phyloP scores from a whole-genome alignment of 345 rosid species.

The Ailanthus altissimus region DNA sequence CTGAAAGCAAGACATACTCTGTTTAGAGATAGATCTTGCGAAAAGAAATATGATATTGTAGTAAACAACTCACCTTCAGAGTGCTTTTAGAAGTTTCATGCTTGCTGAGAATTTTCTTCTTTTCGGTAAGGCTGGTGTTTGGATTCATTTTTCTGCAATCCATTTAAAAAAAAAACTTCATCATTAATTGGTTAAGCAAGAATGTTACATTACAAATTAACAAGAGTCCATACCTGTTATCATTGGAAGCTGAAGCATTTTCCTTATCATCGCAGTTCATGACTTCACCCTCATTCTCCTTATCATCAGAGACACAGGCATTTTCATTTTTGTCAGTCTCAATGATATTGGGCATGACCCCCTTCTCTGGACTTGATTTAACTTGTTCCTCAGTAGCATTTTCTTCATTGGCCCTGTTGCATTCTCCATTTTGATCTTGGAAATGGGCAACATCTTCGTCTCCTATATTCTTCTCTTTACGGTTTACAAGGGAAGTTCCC shows the following conservation, averaged over 20 bases:
- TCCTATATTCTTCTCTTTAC: constrained; percentile 13
- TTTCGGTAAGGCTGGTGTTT: constrained; percentile 4
- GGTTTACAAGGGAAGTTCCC: neutral
- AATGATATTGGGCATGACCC: neutral
- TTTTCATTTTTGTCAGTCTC: constrained; percentile 33
- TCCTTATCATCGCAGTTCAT: constrained; percentile 51
- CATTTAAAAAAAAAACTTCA: constrained; percentile 17
- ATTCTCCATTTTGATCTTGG: constrained; percentile 10
- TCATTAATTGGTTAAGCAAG: neutral
- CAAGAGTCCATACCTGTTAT: constrained; percentile 46
- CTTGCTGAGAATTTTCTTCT: constrained; percentile 43
- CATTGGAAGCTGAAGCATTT: constrained; percentile 48
- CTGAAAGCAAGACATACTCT: neutral
- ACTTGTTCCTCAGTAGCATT: constrained; percentile 18
- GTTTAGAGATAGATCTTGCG: constrained; percentile 4
- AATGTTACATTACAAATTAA: neutral
- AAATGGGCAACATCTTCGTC: neutral
- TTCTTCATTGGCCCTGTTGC: neutral
- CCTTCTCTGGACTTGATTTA: constrained; percentile 17
- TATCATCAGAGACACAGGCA: constrained; percentile 22
- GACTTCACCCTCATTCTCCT: constrained; percentile 29
- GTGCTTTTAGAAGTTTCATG: constrained; percentile 35
- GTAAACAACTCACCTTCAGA: constrained; percentile 38
- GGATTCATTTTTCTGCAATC: constrained; percentile 40
- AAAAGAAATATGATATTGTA: constrained; percentile 1